These are phyloP conservation scores for Fragaria iinumae DNA, from an alignment of 306 rosid genomes.

Conservation along the genomic window DNA sequence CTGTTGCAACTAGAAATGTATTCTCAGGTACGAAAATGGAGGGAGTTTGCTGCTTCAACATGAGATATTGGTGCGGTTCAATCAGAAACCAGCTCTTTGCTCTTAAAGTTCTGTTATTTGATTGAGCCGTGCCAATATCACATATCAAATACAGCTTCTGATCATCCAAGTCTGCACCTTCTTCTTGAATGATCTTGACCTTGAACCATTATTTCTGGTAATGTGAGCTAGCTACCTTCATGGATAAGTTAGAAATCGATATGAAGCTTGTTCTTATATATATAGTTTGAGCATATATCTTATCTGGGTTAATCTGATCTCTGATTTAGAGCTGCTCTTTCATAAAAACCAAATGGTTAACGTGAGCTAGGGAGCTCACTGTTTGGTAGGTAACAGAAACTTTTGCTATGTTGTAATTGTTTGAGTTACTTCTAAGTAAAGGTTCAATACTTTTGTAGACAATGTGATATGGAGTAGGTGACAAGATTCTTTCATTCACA, in stretches of 20 bases:
- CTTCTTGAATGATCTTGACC: neutral
- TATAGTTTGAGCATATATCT: neutral
- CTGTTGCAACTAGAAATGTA: neutral
- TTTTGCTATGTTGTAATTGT: neutral
- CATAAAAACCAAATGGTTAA: neutral
- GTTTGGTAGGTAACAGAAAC: neutral
- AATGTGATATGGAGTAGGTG: constrained; percentile 4
- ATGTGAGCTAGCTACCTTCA: neutral
- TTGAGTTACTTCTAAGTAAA: constrained; percentile 9
- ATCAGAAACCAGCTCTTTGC: constrained; percentile 48
- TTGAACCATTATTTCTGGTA: neutral
- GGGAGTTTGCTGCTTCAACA: neutral
- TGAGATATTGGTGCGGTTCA: constrained; percentile 79
- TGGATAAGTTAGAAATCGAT: neutral
- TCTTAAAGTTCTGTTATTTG: constrained; percentile 50
- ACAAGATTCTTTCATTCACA: constrained; percentile 1
- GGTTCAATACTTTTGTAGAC: constrained; percentile 1
- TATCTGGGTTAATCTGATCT: constrained; percentile 2
- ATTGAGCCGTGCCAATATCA: constrained; percentile 93
- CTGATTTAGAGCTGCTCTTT: neutral
- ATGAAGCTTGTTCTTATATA: neutral
- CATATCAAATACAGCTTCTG: constrained; percentile 22
- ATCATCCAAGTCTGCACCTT: neutral
- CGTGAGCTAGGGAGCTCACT: neutral
- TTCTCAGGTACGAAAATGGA: constrained; percentile 4